Evolutionary conservation across 2,329 filamentous ascomycete genomes (phyloP).

Genomic region (Dothiorella sarmentorum): DNA sequence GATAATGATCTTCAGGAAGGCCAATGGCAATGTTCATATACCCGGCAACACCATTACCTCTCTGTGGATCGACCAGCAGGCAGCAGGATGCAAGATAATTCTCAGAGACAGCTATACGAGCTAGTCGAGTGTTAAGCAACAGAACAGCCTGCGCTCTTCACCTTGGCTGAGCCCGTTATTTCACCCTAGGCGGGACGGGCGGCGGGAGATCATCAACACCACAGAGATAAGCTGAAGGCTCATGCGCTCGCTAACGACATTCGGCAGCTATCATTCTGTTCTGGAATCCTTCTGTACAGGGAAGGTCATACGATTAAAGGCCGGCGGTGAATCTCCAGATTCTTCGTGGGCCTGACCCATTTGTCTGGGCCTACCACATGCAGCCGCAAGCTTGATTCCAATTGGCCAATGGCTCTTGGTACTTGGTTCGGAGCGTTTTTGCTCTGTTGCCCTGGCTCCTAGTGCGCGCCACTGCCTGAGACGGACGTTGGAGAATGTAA

Average conservation of each 20-base stretch:
- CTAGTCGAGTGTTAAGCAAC: no score
- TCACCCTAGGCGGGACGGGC: neutral
- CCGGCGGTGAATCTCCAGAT: neutral
- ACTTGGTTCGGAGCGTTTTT: neutral
- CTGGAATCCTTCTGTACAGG: neutral
- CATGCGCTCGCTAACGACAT: constrained; percentile 6
- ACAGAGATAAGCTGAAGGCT: constrained; percentile 5
- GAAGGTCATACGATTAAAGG: neutral
- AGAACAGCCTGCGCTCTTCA: no score
- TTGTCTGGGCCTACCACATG: neutral
- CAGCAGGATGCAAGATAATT: no score
- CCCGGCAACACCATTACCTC: no score
- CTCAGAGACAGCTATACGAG: no score
- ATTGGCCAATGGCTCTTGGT: neutral
- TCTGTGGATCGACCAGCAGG: no score
- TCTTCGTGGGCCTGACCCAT: neutral
- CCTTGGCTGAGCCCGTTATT: no score
- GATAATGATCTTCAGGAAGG: no score
- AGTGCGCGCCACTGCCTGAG: neutral
- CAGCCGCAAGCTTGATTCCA: neutral
- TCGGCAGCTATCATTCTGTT: constrained; percentile 2
- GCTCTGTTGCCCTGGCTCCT: neutral
- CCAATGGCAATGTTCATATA: no score
- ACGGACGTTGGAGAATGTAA: neutral
- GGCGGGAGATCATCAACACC: constrained; percentile 15